phyloP scores from a whole-genome alignment of 2,329 filamentous ascomycete species.

The Lachnellula cervina region DNA sequence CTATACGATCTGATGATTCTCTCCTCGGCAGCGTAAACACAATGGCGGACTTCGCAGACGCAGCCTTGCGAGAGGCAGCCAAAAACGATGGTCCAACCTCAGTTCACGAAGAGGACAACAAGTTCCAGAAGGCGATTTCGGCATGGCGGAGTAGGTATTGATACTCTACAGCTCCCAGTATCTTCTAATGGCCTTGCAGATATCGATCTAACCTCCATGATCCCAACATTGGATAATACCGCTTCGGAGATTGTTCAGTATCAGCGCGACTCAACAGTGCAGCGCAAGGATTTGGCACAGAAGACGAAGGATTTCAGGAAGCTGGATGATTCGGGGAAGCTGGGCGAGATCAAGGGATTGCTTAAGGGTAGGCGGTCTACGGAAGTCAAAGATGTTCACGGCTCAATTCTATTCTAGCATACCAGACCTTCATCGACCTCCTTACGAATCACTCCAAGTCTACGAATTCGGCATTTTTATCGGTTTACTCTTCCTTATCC shows the following conservation, averaged over 20 bases:
- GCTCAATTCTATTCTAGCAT: slow-evolving; percentile 51
- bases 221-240: slow-evolving; percentile 82
- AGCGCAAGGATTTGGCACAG: slow-evolving; percentile 95
- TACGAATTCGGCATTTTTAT: slow-evolving; percentile 87
- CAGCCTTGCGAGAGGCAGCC: slow-evolving; percentile 20
- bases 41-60: slow-evolving; percentile 29
- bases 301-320: slow-evolving; percentile 99
- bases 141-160: slow-evolving; percentile 78
- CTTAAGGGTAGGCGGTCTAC: slow-evolving; percentile 62
- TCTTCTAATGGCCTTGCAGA: slow-evolving; percentile 44
- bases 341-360: slow-evolving; percentile 82
- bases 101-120: slow-evolving; percentile 63
- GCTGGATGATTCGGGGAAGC: slow-evolving; percentile 80
- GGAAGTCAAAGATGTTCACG: background rate
- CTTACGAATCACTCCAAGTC: slow-evolving; percentile 94
- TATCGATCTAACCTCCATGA: slow-evolving; percentile 79
- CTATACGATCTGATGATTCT: slow-evolving; percentile 13
- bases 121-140: slow-evolving; percentile 93
- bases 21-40: slow-evolving; percentile 9
- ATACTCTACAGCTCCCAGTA: slow-evolving; percentile 2
- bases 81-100: slow-evolving; percentile 13
- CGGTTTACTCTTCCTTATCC: slow-evolving; percentile 86
- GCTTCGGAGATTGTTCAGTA: slow-evolving; percentile 93
- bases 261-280: slow-evolving; percentile 91
- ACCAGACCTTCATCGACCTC: slow-evolving; percentile 95